Percentiles rank a stretch among this genome's conserved stretches.
phyloP scores from a whole-genome alignment of 2,329 filamentous ascomycete species.

The Aureobasidium pullulans region DNA sequence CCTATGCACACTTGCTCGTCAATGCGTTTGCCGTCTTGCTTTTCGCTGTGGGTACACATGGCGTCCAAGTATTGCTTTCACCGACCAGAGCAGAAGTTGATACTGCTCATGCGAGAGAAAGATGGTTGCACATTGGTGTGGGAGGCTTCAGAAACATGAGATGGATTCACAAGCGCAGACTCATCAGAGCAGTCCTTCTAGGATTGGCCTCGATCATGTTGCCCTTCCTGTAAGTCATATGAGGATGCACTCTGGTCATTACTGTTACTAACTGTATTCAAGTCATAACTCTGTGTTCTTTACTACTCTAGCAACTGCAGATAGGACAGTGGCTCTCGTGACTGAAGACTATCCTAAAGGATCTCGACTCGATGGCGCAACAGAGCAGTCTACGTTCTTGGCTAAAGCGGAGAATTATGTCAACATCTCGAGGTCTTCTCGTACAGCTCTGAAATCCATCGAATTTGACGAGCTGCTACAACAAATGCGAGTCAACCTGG shows the following conservation, averaged over 20 bases:
- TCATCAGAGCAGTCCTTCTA: neutral
- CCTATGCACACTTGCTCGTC: neutral
- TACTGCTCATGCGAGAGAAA: neutral
- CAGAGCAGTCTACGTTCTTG: neutral
- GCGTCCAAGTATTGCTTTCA: neutral
- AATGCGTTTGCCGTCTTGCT: neutral
- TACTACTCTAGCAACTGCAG: neutral
- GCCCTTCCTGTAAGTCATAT: neutral
- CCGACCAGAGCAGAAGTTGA: slow-evolving; percentile 1
- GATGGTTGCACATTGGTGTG: slow-evolving; percentile 1
- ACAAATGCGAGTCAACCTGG: neutral
- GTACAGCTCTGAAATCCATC: neutral
- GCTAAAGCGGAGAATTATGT: neutral
- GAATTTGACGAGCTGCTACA: neutral
- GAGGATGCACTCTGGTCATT: neutral
- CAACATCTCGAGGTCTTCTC: neutral
- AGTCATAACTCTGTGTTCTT: neutral
- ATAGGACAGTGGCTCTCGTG: neutral
- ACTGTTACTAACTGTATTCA: neutral
- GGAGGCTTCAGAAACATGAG: neutral
- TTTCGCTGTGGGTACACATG: neutral
- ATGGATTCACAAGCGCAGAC: neutral
- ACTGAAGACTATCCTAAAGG: neutral
- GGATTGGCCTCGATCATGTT: neutral
- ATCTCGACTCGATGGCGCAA: neutral